Percentiles rank a stretch among this genome's conserved stretches.
Evolutionary conservation across 2,329 filamentous ascomycete genomes (phyloP).

Genomic region (Arachnopeziza araneosa): DNA sequence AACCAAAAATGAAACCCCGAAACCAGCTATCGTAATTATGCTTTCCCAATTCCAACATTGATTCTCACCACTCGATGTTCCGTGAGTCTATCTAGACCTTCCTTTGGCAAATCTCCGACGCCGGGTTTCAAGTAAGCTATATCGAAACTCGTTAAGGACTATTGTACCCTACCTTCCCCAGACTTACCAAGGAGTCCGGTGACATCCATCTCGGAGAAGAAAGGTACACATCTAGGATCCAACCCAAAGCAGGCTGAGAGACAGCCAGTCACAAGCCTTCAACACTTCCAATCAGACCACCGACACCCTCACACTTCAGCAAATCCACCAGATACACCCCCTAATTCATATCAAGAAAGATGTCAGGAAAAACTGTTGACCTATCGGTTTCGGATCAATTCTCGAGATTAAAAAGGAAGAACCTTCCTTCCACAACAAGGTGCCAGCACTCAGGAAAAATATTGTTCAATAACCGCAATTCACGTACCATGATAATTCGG

Average conservation of each 20-base stretch:
- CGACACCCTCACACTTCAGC: neutral
- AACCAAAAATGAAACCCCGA: neutral
- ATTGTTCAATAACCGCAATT: neutral
- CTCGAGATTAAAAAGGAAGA: neutral
- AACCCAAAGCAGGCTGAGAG: neutral
- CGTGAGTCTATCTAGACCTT: neutral
- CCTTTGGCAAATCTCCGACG: neutral
- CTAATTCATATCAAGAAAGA: neutral
- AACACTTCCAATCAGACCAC: neutral
- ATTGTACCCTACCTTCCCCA: neutral
- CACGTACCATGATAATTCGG: neutral
- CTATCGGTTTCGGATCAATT: neutral
- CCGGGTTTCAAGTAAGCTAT: neutral
- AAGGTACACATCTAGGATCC: neutral
- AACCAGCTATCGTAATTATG: neutral
- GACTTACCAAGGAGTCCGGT: slow-evolving; percentile 1
- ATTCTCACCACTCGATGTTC: neutral
- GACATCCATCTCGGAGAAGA: neutral
- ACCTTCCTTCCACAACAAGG: neutral
- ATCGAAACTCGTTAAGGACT: neutral
- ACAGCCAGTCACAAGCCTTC: neutral
- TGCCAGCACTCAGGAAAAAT: neutral
- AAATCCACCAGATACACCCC: neutral
- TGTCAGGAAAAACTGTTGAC: neutral
- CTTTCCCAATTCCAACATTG: neutral